Evolutionary conservation across 352 stramenopile species (phyloP).

Genomic region (Phytophthora lateralis): DNA sequence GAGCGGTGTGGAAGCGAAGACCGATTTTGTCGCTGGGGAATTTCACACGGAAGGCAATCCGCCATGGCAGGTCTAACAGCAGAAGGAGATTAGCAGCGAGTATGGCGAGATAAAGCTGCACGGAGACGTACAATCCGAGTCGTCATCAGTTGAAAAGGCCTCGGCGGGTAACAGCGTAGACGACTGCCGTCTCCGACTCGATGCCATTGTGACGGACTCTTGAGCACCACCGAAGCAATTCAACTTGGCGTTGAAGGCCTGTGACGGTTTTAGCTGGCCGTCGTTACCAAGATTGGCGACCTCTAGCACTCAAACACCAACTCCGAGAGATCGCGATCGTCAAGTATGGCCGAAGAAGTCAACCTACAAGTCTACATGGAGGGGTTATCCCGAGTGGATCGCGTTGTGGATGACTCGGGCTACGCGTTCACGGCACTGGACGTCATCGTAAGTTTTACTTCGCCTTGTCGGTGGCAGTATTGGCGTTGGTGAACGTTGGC

Average conservation of each 20-base stretch:
- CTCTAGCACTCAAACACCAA: slow-evolving; percentile 2
- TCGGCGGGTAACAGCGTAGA: slow-evolving; percentile 37
- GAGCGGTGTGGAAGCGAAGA: slow-evolving; percentile 75
- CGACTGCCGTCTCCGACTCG: slow-evolving; percentile 13
- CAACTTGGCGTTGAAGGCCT: background rate
- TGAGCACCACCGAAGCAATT: background rate
- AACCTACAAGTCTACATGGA: slow-evolving; percentile 60
- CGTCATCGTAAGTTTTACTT: slow-evolving; percentile 40
- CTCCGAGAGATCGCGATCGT: background rate
- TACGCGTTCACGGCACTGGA: slow-evolving; percentile 81
- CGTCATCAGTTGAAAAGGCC: slow-evolving; percentile 50
- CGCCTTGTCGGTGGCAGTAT: background rate
- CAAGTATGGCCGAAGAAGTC: slow-evolving; percentile 36
- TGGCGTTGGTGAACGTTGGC: no score
- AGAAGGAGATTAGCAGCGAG: background rate
- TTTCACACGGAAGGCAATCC: slow-evolving; percentile 85
- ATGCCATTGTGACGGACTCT: slow-evolving; percentile 5
- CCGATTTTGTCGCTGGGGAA: slow-evolving; percentile 84
- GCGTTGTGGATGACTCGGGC: slow-evolving; percentile 73
- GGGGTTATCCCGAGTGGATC: slow-evolving; percentile 75
- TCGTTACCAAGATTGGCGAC: slow-evolving; percentile 5
- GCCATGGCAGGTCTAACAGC: slow-evolving; percentile 67
- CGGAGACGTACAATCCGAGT: slow-evolving; percentile 47
- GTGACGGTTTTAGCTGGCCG: slow-evolving; percentile 20
- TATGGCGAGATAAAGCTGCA: background rate